A percentile compares a stretch with the other conserved stretches of the same genome.
phyloP scores from a whole-genome alignment of 164 flowering plant species.

The Saururus chinensis region DNA sequence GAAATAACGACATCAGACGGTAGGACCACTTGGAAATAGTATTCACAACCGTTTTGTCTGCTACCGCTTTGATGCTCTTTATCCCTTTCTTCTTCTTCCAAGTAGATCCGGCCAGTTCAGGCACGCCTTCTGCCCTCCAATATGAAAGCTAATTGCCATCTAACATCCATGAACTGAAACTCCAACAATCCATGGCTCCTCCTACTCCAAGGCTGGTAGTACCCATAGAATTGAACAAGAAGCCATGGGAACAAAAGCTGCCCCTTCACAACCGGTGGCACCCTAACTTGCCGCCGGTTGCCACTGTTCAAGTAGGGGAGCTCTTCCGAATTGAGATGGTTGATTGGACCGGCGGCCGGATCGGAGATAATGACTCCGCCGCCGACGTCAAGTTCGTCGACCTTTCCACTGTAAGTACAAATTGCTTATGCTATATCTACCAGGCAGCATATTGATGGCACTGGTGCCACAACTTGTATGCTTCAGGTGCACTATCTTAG shows the following conservation, averaged over 20 bases:
- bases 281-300: constrained; percentile 64
- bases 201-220: constrained; percentile 35
- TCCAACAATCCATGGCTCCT: constrained; percentile 35
- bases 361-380: constrained; percentile 53
- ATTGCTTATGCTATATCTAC: background rate
- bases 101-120: too few species aligned
- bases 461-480: background rate
- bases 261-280: constrained; percentile 82
- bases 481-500: constrained; percentile 80
- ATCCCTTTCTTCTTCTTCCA: too few species aligned
- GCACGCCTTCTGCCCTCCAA: too few species aligned
- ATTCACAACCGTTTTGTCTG: too few species aligned
- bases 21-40: too few species aligned
- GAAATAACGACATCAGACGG: too few species aligned
- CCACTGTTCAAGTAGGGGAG: constrained; percentile 47
- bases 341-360: constrained; percentile 74
- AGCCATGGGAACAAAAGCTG: constrained; percentile 44
- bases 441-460: too few species aligned
- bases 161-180: background rate
- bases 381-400: constrained; percentile 48
- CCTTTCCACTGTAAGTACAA: constrained; percentile 59
- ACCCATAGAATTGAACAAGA: constrained; percentile 49
- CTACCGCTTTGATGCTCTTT: too few species aligned
- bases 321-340: constrained; percentile 70
- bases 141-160: too few species aligned